These are phyloP conservation scores for Rugonectria rugulosa DNA, from an alignment of 2,329 filamentous ascomycete species.

Conservation along the genomic window DNA sequence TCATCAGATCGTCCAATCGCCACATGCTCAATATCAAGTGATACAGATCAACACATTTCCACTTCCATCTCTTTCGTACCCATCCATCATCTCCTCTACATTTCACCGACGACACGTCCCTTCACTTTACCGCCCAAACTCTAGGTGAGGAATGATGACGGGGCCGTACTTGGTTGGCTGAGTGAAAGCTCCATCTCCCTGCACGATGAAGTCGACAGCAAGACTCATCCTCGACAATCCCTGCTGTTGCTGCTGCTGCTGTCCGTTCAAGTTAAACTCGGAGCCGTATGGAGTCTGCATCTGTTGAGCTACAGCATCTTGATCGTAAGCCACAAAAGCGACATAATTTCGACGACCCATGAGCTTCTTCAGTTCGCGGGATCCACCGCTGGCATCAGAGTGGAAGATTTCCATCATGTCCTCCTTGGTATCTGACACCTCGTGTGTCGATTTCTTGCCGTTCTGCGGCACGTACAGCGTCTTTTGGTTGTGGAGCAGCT, in stretches of 20 bases:
- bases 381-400: constrained; percentile 84
- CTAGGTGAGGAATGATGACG: constrained; percentile 89
- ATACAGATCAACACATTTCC: not conserved
- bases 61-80: not conserved
- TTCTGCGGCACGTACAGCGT: constrained; percentile 90
- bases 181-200: constrained; percentile 84
- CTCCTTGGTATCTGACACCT: constrained; percentile 91
- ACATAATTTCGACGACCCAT: constrained; percentile 95
- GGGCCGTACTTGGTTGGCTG: constrained; percentile 94
- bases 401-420: constrained; percentile 99
- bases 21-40: constrained; percentile 26
- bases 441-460: constrained; percentile 76
- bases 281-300: constrained; percentile 48
- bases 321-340: constrained; percentile 92
- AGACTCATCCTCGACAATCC: constrained; percentile 77
- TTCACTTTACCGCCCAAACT: constrained; percentile 65
- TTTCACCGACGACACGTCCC: not conserved
- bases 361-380: constrained; percentile 85
- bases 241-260: constrained; percentile 52
- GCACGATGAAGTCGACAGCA: constrained; percentile 96
- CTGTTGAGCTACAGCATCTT: constrained; percentile 68
- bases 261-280: constrained; percentile 43
- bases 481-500: constrained; percentile 95
- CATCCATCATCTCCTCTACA: not conserved
- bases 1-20: constrained; percentile 30